A percentile compares a stretch with the other conserved stretches of the same genome.
Conservation (phyloP, 805 yeast species). For the Cephaloascus fragrans region DNA sequence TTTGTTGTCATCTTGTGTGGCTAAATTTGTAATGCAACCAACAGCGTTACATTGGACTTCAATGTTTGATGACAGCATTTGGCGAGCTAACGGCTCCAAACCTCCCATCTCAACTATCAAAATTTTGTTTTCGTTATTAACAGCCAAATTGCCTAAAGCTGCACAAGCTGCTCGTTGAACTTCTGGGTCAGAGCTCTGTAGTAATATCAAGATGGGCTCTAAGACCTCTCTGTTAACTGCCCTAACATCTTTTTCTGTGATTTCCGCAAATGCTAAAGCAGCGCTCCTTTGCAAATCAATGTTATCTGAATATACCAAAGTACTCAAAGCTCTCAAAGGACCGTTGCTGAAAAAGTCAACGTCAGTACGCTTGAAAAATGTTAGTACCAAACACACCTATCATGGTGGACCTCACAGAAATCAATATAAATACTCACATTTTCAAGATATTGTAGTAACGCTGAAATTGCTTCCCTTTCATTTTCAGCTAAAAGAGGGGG, state of each 20-base stretch:
- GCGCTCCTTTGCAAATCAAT: constrained; percentile 94
- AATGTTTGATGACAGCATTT: constrained; percentile 94
- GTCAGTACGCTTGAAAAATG: constrained; percentile 53
- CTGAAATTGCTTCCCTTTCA: constrained; percentile 93
- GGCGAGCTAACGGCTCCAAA: constrained; percentile 88
- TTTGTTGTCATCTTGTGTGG: constrained; percentile 96
- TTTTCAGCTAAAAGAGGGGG: constrained; percentile 88
- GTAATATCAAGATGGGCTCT: constrained; percentile 82
- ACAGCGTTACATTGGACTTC: constrained; percentile 99
- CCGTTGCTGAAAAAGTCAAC: constrained; percentile 86
- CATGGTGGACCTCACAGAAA: too few relatives aligned
- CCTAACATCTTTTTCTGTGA: constrained; percentile 91
- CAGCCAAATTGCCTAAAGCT: constrained; percentile 96
- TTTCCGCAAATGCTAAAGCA: constrained; percentile 96
- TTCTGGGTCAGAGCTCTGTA: constrained; percentile 84
- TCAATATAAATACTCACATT: constrained; percentile 37
- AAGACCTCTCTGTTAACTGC: constrained; percentile 85
- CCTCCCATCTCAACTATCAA: constrained; percentile 98
- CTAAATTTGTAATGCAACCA: constrained; percentile 96
- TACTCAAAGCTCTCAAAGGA: constrained; percentile 80
- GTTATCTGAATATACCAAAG: constrained; percentile 90
- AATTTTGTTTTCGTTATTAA: constrained; percentile 87
- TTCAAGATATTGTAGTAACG: constrained; percentile 80
- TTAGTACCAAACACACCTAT: too few relatives aligned
- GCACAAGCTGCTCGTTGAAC: constrained; percentile 99